Evolutionary conservation across 2,329 filamentous ascomycete species (phyloP).

Genomic region (Dactylellina drechsleri): DNA sequence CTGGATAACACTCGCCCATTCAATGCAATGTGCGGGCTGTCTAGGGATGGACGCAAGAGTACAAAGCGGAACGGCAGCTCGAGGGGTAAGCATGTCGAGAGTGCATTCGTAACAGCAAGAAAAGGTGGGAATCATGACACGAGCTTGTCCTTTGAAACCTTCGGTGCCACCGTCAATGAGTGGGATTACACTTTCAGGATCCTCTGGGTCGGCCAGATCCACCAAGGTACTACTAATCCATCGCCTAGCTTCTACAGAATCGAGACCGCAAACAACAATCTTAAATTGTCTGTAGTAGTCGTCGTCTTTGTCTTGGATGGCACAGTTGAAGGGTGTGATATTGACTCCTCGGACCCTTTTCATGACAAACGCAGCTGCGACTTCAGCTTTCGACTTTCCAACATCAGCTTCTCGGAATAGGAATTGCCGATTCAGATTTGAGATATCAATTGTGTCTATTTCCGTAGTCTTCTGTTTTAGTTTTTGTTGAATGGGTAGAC

Average conservation of each 20-base stretch:
- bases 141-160: constrained; percentile 95
- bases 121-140: constrained; percentile 89
- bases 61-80: constrained; percentile 94
- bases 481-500: not conserved
- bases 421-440: constrained; percentile 96
- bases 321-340: constrained; percentile 92
- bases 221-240: constrained; percentile 98
- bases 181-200: constrained; percentile 84
- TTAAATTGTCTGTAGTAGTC: constrained; percentile 98
- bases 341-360: constrained; percentile 86
- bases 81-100: constrained; percentile 97
- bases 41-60: constrained; percentile 95
- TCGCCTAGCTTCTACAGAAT: constrained; percentile 95
- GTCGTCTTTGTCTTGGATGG: constrained; percentile 96
- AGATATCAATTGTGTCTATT: constrained; percentile 95
- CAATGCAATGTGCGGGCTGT: constrained; percentile 96
- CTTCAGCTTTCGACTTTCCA: constrained; percentile 90
- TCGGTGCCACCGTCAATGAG: constrained; percentile 97
- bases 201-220: constrained; percentile 85
- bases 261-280: constrained; percentile 89
- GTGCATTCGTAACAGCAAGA: constrained; percentile 98
- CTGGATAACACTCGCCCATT: constrained; percentile 98
- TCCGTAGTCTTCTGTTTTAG: not conserved
- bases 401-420: constrained; percentile 92
- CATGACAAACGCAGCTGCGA: constrained; percentile 91